These are phyloP conservation scores for Micractinium sp. DNA, from an alignment of 139 green algal genomes.

Conservation along the genomic window DNA sequence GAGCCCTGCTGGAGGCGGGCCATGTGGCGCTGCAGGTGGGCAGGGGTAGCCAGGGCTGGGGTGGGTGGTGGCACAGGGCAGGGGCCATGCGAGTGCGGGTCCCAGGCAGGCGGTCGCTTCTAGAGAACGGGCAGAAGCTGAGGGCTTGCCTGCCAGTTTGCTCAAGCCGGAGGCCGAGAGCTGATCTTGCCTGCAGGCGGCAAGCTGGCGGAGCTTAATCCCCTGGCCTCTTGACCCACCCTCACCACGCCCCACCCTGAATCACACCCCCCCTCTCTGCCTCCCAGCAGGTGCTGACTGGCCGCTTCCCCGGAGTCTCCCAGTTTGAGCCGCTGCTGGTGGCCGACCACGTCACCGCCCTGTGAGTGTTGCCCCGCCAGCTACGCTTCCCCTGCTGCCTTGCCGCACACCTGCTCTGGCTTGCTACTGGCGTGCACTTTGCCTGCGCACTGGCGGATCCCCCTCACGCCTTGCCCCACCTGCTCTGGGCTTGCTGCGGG, in stretches of 20 bases:
- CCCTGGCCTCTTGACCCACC: too few relatives aligned
- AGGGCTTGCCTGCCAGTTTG: too few relatives aligned
- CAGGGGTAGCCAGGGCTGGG: background rate
- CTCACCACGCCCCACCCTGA: background rate
- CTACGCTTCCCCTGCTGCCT: background rate
- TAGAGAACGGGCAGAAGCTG: too few relatives aligned
- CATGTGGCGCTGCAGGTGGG: constrained; percentile 61
- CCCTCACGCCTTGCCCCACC: too few relatives aligned
- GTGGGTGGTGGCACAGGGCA: background rate
- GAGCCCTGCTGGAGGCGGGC: constrained; percentile 57
- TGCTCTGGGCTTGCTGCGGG: too few relatives aligned
- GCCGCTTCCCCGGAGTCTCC: constrained; percentile 1
- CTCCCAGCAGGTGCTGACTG: constrained; percentile 14
- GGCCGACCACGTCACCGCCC: constrained; percentile 66
- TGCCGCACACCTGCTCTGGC: too few relatives aligned
- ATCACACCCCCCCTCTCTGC: background rate
- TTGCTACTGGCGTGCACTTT: too few relatives aligned
- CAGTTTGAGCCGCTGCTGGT: constrained; percentile 27
- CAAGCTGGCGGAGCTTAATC: background rate
- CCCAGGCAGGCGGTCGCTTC: too few relatives aligned
- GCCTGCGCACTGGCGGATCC: too few relatives aligned
- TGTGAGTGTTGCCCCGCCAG: constrained; percentile 51
- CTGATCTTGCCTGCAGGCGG: too few relatives aligned
- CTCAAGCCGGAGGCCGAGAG: too few relatives aligned
- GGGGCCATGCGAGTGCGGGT: too few relatives aligned